A percentile compares a stretch with the other conserved stretches of the same genome.
Evolutionary conservation across 2,329 filamentous ascomycete genomes (phyloP).

Genomic region (Corinectria fuckeliana): DNA sequence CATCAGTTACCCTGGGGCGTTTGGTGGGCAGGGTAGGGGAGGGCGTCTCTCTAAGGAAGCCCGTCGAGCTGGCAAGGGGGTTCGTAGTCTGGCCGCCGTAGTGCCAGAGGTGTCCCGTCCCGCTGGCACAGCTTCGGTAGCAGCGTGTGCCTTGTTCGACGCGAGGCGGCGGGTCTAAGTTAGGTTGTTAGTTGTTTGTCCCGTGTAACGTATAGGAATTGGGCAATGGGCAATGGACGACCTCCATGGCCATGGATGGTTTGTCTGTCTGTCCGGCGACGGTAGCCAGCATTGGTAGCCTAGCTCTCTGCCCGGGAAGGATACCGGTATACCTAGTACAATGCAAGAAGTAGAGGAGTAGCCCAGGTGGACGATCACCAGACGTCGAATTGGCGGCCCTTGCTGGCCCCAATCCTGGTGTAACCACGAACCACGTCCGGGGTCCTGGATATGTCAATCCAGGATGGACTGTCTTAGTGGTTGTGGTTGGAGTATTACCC

Average conservation of each 20-base stretch:
- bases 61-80: constrained; percentile 25
- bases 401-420: constrained; percentile 29
- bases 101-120: constrained; percentile 26
- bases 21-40: constrained; percentile 15
- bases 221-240: constrained; percentile 2
- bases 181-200: too few relatives aligned
- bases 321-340: too few relatives aligned
- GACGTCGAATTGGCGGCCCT: constrained; percentile 24
- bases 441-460: constrained; percentile 26
- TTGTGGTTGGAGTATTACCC: background rate
- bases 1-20: too few relatives aligned
- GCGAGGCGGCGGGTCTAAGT: background rate
- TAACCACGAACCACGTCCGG: constrained; percentile 29
- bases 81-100: constrained; percentile 12
- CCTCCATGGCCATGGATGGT: constrained; percentile 4
- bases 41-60: constrained; percentile 26
- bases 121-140: constrained; percentile 6
- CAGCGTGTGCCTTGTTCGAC: constrained; percentile 16
- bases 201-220: background rate
- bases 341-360: too few relatives aligned
- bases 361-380: constrained; percentile 26
- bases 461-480: constrained; percentile 3
- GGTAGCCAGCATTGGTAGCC: background rate
- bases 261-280: background rate
- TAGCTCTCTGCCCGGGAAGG: background rate